A percentile compares a stretch with the other conserved stretches of the same genome.
Conservation (phyloP, 495 filamentous ascomycete genomes). For the Glutinoglossum americanum region DNA sequence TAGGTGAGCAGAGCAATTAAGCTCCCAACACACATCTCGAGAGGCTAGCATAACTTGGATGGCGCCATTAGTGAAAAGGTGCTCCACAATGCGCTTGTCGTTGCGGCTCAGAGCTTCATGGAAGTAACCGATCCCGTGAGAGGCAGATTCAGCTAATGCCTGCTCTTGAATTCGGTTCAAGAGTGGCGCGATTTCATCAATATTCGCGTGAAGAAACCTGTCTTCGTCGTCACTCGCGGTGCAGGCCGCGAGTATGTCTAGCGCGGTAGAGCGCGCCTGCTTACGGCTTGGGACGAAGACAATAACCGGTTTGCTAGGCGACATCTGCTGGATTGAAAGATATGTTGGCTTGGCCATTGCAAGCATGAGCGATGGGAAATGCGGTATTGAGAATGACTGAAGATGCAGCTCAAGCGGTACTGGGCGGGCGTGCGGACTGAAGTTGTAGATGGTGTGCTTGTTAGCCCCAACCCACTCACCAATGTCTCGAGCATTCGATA, state of each 20-base stretch:
- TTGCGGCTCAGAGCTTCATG: conserved; percentile 76
- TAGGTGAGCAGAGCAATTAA: conserved; percentile 68
- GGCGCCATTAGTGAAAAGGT: conserved; percentile 76
- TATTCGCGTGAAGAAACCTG: conserved; percentile 65
- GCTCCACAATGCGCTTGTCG: conserved; percentile 83
- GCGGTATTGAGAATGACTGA: conserved; percentile 85
- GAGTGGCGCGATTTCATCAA: conserved; percentile 61
- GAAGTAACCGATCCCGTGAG: conserved; percentile 91
- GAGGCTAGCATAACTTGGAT: conserved; percentile 89
- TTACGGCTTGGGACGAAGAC: conserved; percentile 86
- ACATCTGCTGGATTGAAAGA: conserved; percentile 61
- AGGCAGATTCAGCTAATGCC: conserved; percentile 73
- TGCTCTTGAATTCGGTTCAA: conserved; percentile 64
- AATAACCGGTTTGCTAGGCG: conserved; percentile 70
- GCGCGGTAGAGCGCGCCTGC: conserved; percentile 72
- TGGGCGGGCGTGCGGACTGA: conserved; percentile 75
- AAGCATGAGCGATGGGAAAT: conserved; percentile 94
- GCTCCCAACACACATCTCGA: conserved; percentile 89
- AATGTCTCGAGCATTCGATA: conserved; percentile 81
- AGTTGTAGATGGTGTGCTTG: conserved; percentile 97
- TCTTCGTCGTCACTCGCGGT: conserved; percentile 83
- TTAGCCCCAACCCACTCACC: conserved; percentile 98
- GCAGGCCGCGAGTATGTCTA: conserved; percentile 69
- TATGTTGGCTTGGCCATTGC: conserved; percentile 94
- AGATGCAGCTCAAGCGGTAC: conserved; percentile 85